A percentile compares a stretch with the other conserved stretches of the same genome.
Evolutionary conservation across 2,329 filamentous ascomycete genomes (phyloP).

Genomic region (Mycosphaerelloides madeirae): DNA sequence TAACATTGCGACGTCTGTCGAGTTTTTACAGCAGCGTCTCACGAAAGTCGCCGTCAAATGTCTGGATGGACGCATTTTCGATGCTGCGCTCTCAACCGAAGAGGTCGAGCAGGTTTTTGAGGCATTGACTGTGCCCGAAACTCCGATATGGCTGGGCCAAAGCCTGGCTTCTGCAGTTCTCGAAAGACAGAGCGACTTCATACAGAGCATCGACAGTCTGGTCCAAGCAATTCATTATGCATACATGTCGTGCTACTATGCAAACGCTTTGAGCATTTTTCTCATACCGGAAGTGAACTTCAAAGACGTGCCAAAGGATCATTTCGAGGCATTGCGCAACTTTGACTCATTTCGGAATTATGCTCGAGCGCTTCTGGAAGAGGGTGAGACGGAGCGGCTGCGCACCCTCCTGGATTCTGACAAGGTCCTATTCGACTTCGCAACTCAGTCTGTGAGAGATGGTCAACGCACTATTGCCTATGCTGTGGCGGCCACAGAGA

Average conservation of each 20-base stretch:
- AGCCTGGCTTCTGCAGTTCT: constrained; percentile 59
- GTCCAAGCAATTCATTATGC: constrained; percentile 61
- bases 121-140: constrained; percentile 56
- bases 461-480: constrained; percentile 39
- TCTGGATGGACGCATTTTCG: constrained; percentile 68
- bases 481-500: constrained; percentile 36
- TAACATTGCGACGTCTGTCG: constrained; percentile 75
- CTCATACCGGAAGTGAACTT: constrained; percentile 37
- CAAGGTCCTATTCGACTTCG: constrained; percentile 46
- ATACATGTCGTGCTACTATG: constrained; percentile 83
- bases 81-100: constrained; percentile 67
- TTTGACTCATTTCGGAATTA: constrained; percentile 61
- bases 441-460: constrained; percentile 32
- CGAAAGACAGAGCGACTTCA: constrained; percentile 70
- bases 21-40: constrained; percentile 70
- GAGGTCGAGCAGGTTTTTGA: constrained; percentile 70
- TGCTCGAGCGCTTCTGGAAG: constrained; percentile 25
- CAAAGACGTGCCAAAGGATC: constrained; percentile 51
- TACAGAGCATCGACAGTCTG: constrained; percentile 70
- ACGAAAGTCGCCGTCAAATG: constrained; percentile 63
- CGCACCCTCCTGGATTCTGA: constrained; percentile 58
- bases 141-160: constrained; percentile 60
- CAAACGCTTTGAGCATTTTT: constrained; percentile 67
- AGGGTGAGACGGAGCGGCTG: constrained; percentile 33
- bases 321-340: constrained; percentile 63